A percentile compares a stretch with the other conserved stretches of the same genome.
phyloP scores from a whole-genome alignment of 2,329 filamentous ascomycete genomes.

The Diaporthe vexans region DNA sequence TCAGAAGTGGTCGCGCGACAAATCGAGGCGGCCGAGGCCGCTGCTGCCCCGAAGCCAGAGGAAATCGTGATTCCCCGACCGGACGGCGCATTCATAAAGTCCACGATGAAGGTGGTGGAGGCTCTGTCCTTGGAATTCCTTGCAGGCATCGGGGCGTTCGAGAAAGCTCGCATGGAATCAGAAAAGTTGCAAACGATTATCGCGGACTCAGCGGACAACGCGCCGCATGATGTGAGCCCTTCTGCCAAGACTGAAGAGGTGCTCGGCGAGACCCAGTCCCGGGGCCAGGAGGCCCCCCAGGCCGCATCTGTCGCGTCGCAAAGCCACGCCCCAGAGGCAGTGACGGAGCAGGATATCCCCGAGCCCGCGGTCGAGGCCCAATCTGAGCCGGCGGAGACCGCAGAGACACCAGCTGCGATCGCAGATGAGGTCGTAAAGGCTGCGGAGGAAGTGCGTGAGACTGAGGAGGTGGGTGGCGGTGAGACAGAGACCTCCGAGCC shows the following conservation, averaged over 20 bases:
- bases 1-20: slow-evolving; percentile 44
- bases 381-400: neutral
- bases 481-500: slow-evolving; percentile 18
- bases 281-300: slow-evolving; percentile 1
- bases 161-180: neutral
- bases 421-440: slow-evolving; percentile 29
- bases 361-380: neutral
- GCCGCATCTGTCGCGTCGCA: slow-evolving; percentile 22
- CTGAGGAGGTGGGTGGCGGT: slow-evolving; percentile 21
- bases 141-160: neutral
- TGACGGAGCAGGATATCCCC: neutral
- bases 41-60: neutral
- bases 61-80: neutral
- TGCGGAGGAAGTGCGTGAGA: slow-evolving; percentile 32
- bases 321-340: slow-evolving; percentile 18
- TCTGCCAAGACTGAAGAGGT: neutral
- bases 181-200: neutral
- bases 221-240: neutral
- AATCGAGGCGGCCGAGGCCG: slow-evolving; percentile 36
- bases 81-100: neutral
- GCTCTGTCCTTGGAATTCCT: neutral
- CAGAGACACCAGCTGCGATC: neutral
- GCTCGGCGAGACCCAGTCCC: neutral
- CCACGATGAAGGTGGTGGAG: neutral
- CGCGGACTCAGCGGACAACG: slow-evolving; percentile 8